phyloP scores from a whole-genome alignment of 2,329 filamentous ascomycete species.

The Fusarium anguioides region DNA sequence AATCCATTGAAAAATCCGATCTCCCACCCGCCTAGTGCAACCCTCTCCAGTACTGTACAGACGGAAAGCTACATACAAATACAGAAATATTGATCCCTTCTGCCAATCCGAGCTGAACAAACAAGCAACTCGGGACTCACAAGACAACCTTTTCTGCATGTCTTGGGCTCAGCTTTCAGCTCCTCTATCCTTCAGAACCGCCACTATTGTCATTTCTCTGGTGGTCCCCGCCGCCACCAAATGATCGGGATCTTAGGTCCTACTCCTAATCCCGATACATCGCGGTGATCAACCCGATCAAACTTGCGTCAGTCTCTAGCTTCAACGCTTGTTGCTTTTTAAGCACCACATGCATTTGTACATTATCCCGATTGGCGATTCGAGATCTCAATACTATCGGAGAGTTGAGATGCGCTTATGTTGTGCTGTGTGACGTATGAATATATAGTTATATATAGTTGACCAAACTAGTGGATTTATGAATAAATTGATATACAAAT shows the following conservation, averaged over 20 bases:
- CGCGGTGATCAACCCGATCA: constrained; percentile 18
- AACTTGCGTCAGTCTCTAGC: constrained; percentile 16
- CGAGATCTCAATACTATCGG: constrained; percentile 4
- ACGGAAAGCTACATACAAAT: constrained; percentile 18
- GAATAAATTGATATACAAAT: constrained; percentile 19
- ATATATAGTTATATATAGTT: not conserved
- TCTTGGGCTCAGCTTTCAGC: constrained; percentile 15
- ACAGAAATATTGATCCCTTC: constrained; percentile 2
- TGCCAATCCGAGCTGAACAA: constrained; percentile 18
- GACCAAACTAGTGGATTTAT: not conserved
- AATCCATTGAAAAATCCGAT: constrained; percentile 2
- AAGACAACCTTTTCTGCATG: constrained; percentile 10
- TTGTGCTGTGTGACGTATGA: not conserved
- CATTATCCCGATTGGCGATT: constrained; percentile 29
- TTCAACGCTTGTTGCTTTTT: constrained; percentile 12
- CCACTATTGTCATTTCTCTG: constrained; percentile 6
- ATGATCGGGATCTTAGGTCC: constrained; percentile 6
- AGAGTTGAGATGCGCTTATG: not conserved
- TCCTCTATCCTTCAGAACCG: not conserved
- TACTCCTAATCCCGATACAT: constrained; percentile 4
- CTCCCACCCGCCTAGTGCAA: not conserved
- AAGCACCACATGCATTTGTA: constrained; percentile 10
- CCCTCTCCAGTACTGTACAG: constrained; percentile 4
- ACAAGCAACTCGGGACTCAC: constrained; percentile 6
- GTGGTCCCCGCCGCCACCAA: constrained; percentile 31